Evolutionary conservation across 2,329 filamentous ascomycete species (phyloP), one percentile per base, ranked within the genome.

Genomic region (Biscogniauxia marginata): DNA sequence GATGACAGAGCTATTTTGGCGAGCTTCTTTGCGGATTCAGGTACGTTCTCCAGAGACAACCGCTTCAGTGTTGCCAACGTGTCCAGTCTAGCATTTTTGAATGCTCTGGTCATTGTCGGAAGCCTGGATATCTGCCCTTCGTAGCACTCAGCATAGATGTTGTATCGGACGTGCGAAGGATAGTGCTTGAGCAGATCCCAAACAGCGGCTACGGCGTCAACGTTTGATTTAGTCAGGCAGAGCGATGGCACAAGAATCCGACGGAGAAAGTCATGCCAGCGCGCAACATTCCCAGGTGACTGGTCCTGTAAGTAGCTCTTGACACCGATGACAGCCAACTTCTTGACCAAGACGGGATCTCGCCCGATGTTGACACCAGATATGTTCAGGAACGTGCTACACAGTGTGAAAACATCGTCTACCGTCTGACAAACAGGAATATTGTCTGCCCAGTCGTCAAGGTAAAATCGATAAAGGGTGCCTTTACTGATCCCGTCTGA

Each of bases 361-460:
- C 89, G 88, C 48, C 95, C 95, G 61, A 98, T 93, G 68, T 91
- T 92, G 60, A 96, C 87, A 2, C 95, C 93, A 0, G 93, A 89
- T 21, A 93, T 77, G 62, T 95, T 96, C 47, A 97, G 78, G 20
- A 99, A 82, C 1, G 91, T 93, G 56, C 86, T 84, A 72, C 92
- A 96, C 0, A 97, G 83, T 2, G 88, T 86, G 71, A 98, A 95
- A 13, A 99, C 82, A 69, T 99, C 95, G 60, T 97, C 91, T 5
- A 96, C 85, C 1, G 81, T 89, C 70, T 96, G 93, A 69, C 95
- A 99, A 19, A 96, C 77, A 0, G 95, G 96, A 47, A 99, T 82
- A 61, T 95, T 96, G 73, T 98, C 93, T 2, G 87, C 82, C 95
- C 95, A 99, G 65, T 98, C 95, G 57, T 96, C 92, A 87, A 95